These are phyloP conservation scores for Bruguiera hainesii DNA, from an alignment of 441 rosid species.

Conservation along the genomic window DNA sequence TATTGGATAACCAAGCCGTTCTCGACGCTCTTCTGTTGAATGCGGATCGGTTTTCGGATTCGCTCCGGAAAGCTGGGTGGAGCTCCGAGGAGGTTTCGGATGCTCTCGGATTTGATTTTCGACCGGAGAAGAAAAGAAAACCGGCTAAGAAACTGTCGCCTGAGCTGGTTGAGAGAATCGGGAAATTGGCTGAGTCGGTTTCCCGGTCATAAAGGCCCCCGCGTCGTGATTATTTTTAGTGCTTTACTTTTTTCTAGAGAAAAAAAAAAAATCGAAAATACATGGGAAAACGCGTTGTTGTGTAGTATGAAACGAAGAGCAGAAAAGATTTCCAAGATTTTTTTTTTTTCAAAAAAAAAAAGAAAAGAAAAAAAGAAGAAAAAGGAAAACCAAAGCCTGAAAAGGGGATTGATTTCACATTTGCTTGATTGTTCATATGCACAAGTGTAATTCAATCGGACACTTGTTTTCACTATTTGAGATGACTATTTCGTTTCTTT, in stretches of 20 bases:
- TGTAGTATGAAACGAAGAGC: neutral
- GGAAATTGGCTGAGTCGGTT: slow-evolving; percentile 79
- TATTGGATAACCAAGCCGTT: slow-evolving; percentile 71
- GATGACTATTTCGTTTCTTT: too few species aligned
- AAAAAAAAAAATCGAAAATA: neutral
- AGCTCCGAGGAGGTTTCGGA: slow-evolving; percentile 97
- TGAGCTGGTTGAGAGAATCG: slow-evolving; percentile 60
- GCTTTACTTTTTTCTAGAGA: neutral
- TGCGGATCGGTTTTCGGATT: slow-evolving; percentile 84
- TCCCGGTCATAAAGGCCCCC: slow-evolving; percentile 46
- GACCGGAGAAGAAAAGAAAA: slow-evolving; percentile 72
- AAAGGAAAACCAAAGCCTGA: neutral
- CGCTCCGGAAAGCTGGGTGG: slow-evolving; percentile 91
- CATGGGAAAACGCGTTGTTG: neutral
- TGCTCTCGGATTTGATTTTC: slow-evolving; percentile 73
- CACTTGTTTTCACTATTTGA: too few species aligned
- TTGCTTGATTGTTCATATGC: too few species aligned
- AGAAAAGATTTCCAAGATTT: neutral
- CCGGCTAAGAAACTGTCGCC: slow-evolving; percentile 75
- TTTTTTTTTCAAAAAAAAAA: neutral
- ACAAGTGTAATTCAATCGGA: too few species aligned
- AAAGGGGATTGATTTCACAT: neutral
- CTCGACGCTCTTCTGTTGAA: slow-evolving; percentile 75
- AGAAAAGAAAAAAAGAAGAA: neutral
- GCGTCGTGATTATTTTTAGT: slow-evolving; percentile 6